Evolutionary conservation across 805 yeast species (phyloP), one percentile per base, ranked within the genome.

Genomic region (Candida sonorensis): DNA sequence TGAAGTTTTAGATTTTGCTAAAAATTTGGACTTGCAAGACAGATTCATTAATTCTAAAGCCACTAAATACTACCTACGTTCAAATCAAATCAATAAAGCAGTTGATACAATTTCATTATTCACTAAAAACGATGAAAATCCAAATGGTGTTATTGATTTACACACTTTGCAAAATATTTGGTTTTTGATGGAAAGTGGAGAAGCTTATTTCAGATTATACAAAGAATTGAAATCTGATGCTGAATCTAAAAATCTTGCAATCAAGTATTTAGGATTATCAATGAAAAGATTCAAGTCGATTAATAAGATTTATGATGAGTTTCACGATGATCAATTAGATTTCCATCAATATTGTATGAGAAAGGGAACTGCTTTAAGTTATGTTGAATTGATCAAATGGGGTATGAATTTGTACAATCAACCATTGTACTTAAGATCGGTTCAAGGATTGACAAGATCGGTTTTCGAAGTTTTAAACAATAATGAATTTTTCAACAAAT

Each of bases 331-430:
- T 52, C 97, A 92, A 62, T 69, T 81, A 42, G 99, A 92, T 55
- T 92, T 90, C 78, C 97, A 92, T 55, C 79, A 83, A 28, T 92
- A 85, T 55, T 82, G 94, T 53, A 74, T 84, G 68, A 75, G 96
- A 59, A 77, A 81, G 46, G 97, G 97, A 15, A 85, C 97, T 6
- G 79, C 90, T 17, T 72, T 94, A 42, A 79, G 90, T 7, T 92
- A 90, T 52, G 45, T 83, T 18, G 78, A 77, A 13, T 74, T 84
- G 72, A 44, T 88, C 31, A 57, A 65, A 30, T 92, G 97, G 97
- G 95, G 78, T 35, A 94, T 88, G 53, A 53, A 61, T 14, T 55
- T 92, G 28, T 87, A 67, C 52, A 53, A 74, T 7, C 75, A 81
- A 21, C 86, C 94, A 4, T 69, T 81, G 32, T 85, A 74, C 50